Base-by-base conservation (phyloP, 2,329 filamentous ascomycete species). In the Stenocarpella maydis region DNA sequence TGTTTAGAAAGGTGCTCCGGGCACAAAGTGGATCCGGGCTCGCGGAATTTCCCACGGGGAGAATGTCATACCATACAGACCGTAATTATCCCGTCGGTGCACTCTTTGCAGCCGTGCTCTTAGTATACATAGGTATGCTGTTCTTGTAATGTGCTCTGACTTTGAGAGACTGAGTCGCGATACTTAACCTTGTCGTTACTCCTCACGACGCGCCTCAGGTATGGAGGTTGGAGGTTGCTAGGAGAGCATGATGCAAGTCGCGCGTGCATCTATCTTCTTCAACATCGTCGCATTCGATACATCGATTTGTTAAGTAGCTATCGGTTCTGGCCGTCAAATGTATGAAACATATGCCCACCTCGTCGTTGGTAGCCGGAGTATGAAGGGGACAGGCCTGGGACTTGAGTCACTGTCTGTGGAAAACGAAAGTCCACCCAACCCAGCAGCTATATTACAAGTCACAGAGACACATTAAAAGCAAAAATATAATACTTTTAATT, bases 381-480 rank as follows among this genome's bases (percentile, higher is more conserved):
- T 49, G 58, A 63, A 49, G 21, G 41, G 58, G n/a, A 28, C n/a
- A 63, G 58, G 58, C 28, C 58, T 63, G n/a, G n/a, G n/a, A n/a
- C n/a, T n/a, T n/a, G n/a, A n/a, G n/a, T n/a, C n/a, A n/a, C n/a
- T n/a, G n/a, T n/a, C n/a, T n/a, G n/a, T n/a, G n/a, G n/a, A n/a
- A n/a, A n/a, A n/a, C n/a, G n/a, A n/a, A n/a, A n/a, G n/a, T n/a
- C n/a, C n/a, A n/a, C n/a, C n/a, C n/a, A n/a, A n/a, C n/a, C n/a
- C n/a, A n/a, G n/a, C n/a, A n/a, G n/a, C n/a, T n/a, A n/a, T n/a
- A n/a, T n/a, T n/a, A n/a, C n/a, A n/a, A n/a, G n/a, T n/a, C n/a
- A n/a, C n/a, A n/a, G n/a, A n/a, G n/a, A n/a, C n/a, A n/a, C n/a
- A n/a, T n/a, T n/a, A n/a, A n/a, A n/a, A n/a, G n/a, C n/a, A n/a